A percentile compares a stretch with the other conserved stretches of the same genome.
Evolutionary conservation across 2,329 filamentous ascomycete genomes (phyloP).

Genomic region (Escovopsis sp.): DNA sequence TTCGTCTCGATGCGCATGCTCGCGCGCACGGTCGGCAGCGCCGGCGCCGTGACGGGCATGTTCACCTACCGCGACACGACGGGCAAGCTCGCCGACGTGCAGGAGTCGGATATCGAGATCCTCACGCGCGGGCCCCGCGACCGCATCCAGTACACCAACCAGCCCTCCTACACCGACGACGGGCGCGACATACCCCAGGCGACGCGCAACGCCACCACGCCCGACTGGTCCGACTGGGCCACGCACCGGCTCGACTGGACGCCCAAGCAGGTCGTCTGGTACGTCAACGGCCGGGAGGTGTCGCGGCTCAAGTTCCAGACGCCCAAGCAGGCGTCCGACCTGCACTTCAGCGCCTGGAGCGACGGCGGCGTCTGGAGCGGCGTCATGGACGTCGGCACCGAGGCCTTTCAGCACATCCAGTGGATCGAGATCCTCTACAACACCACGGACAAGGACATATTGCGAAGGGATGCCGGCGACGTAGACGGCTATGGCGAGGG

Average conservation of each 20-base stretch:
- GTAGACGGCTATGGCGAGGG: neutral
- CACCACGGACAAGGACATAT: slow-evolving; percentile 12
- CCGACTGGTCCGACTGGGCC: slow-evolving; percentile 40
- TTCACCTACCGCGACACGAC: slow-evolving; percentile 32
- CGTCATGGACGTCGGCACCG: slow-evolving; percentile 34
- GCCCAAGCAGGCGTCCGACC: slow-evolving; percentile 33
- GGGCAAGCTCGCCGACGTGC: slow-evolving; percentile 19
- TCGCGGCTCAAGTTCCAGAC: slow-evolving; percentile 39
- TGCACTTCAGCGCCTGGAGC: slow-evolving; percentile 46
- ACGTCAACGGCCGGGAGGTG: slow-evolving; percentile 32
- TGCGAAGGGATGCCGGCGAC: slow-evolving; percentile 1
- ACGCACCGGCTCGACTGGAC: slow-evolving; percentile 47
- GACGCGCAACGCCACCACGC: slow-evolving; percentile 31
- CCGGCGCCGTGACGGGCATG: slow-evolving; percentile 35
- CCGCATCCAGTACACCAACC: slow-evolving; percentile 42
- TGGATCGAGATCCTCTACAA: slow-evolving; percentile 49
- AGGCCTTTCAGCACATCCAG: slow-evolving; percentile 42
- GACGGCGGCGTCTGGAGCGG: slow-evolving; percentile 45
- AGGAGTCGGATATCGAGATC: slow-evolving; percentile 39
- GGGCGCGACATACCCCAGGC: slow-evolving; percentile 30
- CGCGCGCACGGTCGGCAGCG: slow-evolving; percentile 30
- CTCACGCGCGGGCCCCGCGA: slow-evolving; percentile 29
- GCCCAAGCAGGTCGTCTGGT: slow-evolving; percentile 37
- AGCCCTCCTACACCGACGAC: slow-evolving; percentile 33
- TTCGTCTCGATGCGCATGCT: slow-evolving; percentile 30